Evolutionary conservation across 345 rosid species (phyloP).

Genomic region (Atalantia buxifolia): DNA sequence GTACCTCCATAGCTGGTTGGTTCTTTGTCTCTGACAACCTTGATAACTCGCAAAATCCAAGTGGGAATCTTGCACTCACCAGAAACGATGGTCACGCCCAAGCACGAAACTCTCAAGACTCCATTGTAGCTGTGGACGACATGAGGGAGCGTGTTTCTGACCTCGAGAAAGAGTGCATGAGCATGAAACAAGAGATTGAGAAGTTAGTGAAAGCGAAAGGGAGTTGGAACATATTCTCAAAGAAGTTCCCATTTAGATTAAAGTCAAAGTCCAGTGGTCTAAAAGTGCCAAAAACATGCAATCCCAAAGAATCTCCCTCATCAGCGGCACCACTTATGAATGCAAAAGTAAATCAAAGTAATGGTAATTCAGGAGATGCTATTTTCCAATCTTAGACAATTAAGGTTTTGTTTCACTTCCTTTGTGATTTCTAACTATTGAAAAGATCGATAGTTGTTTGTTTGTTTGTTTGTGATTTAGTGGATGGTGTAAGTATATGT

Average conservation of each 20-base stretch:
- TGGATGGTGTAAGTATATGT: background rate
- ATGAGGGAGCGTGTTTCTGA: constrained; percentile 67
- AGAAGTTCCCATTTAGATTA: constrained; percentile 38
- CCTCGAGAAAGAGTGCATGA: constrained; percentile 76
- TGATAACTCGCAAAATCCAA: constrained; percentile 37
- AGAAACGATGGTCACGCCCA: constrained; percentile 27
- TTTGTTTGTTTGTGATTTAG: constrained; percentile 7
- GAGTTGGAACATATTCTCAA: constrained; percentile 55
- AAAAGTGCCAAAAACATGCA: constrained; percentile 17
- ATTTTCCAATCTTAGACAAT: constrained; percentile 3
- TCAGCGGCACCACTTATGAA: constrained; percentile 11
- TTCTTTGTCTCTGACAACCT: constrained; percentile 59
- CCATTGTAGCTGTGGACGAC: constrained; percentile 33
- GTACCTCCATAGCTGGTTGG: constrained; percentile 75
- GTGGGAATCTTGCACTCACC: constrained; percentile 38
- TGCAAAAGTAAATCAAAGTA: constrained; percentile 21
- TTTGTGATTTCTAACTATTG: background rate
- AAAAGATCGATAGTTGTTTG: background rate
- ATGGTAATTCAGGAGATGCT: constrained; percentile 12
- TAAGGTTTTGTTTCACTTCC: background rate
- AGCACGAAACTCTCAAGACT: constrained; percentile 19
- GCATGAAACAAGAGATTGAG: constrained; percentile 75
- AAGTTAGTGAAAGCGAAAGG: constrained; percentile 66
- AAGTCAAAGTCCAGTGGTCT: constrained; percentile 33
- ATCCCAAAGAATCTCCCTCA: constrained; percentile 14